Conservation (phyloP, 129 eudicot species). For the Lactuca sativa region DNA sequence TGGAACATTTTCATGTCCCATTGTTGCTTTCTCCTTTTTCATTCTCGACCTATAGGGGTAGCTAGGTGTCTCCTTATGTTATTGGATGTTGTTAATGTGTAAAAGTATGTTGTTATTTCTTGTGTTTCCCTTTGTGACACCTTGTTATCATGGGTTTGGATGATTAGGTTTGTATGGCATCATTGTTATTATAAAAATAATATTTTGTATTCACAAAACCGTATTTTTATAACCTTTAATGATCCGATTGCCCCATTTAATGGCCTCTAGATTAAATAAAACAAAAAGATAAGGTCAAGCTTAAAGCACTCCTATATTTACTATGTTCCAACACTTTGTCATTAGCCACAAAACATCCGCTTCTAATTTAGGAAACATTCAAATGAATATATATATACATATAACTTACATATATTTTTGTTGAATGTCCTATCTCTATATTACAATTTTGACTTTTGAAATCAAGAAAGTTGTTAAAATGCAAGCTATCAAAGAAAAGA, state of each 20-base stretch:
- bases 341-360: constrained; percentile 21
- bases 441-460: constrained; percentile 27
- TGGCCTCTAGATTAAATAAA: neutral
- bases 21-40: constrained; percentile 81
- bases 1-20: constrained; percentile 94
- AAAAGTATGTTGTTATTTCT: neutral
- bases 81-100: neutral
- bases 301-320: constrained; percentile 35
- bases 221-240: too few relatives aligned
- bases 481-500: constrained; percentile 39
- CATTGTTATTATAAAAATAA: neutral
- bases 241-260: neutral
- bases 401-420: constrained; percentile 9
- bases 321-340: constrained; percentile 28
- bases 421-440: constrained; percentile 19
- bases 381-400: constrained; percentile 19
- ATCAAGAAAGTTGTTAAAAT: constrained; percentile 30
- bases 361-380: constrained; percentile 27
- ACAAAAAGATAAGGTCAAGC: constrained; percentile 21
- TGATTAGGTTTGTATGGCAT: neutral
- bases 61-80: constrained; percentile 38
- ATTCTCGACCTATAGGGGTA: constrained; percentile 75
- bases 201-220: too few relatives aligned
- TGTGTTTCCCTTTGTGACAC: neutral
- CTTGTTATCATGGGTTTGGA: neutral